Conservation (phyloP, 768 basidiomycete species). For the Piloderma croceum region DNA sequence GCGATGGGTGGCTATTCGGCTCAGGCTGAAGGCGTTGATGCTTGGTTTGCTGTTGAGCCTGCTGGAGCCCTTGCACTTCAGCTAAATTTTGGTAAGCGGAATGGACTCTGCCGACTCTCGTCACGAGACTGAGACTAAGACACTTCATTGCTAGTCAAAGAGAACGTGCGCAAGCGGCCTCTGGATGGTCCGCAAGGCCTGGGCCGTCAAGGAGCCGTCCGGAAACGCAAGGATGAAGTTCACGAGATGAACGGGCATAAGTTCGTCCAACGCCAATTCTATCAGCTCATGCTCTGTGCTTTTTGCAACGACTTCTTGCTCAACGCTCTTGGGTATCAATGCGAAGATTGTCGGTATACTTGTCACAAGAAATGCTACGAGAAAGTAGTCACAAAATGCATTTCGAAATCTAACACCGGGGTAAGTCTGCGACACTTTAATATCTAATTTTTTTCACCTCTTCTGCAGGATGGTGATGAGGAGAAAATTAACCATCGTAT, state of each 20-base stretch:
- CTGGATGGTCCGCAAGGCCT: conserved; percentile 86
- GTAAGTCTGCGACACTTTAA: conserved; percentile 42
- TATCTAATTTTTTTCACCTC: conserved; percentile 4
- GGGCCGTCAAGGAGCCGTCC: conserved; percentile 95
- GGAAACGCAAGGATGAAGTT: conserved; percentile 96
- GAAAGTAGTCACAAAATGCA: conserved; percentile 99
- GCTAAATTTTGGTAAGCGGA: conserved; percentile 82
- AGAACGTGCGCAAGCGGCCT: conserved; percentile 95
- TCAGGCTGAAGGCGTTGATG: conserved; percentile 78
- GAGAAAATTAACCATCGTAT: conserved; percentile 99
- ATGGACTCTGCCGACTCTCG: conserved; percentile 7
- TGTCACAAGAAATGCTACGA: conserved; percentile 99
- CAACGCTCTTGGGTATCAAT: conserved; percentile 97
- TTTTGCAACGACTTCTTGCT: conserved; percentile 97
- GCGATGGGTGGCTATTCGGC: conserved; percentile 28
- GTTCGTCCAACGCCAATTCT: conserved; percentile 95
- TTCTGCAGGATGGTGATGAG: conserved; percentile 80
- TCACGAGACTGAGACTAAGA: conserved; percentile 8
- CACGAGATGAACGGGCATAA: conserved; percentile 99
- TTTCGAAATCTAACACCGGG: conserved; percentile 92
- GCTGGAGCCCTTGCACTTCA: conserved; percentile 87
- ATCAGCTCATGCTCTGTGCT: conserved; percentile 96
- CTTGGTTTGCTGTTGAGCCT: conserved; percentile 97
- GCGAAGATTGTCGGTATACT: conserved; percentile 97
- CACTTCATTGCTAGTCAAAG: conserved; percentile 76